These are phyloP conservation scores for Ophiostoma novo-ulmi DNA, from an alignment of 2,329 filamentous ascomycete genomes.

Conservation along the genomic window DNA sequence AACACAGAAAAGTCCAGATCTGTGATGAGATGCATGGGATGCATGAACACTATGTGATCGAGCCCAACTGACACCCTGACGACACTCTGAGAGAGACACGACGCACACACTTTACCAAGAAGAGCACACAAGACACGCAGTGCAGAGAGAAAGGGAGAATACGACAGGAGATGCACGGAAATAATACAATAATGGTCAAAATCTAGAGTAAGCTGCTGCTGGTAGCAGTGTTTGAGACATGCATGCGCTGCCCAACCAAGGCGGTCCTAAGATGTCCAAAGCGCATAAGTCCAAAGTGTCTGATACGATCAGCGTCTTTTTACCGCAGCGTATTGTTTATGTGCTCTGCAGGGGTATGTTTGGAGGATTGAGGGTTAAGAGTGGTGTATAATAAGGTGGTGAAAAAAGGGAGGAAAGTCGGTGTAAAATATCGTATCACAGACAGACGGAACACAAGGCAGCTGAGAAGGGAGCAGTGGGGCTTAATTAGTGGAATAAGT, in stretches of 20 bases:
- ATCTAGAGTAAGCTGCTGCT: background rate
- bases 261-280: background rate
- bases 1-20: background rate
- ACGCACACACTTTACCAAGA: background rate
- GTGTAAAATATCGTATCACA: background rate
- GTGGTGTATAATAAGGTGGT: background rate
- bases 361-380: background rate
- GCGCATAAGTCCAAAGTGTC: background rate
- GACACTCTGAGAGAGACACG: background rate
- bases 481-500: background rate
- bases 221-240: background rate
- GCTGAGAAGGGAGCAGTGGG: background rate
- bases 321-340: background rate
- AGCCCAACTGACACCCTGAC: constrained; percentile 7
- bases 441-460: constrained; percentile 2
- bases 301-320: background rate
- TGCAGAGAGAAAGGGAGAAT: background rate
- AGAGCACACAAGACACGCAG: background rate
- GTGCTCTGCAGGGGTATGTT: constrained; percentile 5
- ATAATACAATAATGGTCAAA: background rate
- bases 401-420: constrained; percentile 15
- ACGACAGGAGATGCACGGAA: too few relatives aligned
- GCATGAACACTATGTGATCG: background rate
- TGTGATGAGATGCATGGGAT: background rate
- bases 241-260: background rate